These are phyloP conservation scores for Scolecobasidium constrictum DNA, from an alignment of 2,329 filamentous ascomycete species.

Conservation along the genomic window DNA sequence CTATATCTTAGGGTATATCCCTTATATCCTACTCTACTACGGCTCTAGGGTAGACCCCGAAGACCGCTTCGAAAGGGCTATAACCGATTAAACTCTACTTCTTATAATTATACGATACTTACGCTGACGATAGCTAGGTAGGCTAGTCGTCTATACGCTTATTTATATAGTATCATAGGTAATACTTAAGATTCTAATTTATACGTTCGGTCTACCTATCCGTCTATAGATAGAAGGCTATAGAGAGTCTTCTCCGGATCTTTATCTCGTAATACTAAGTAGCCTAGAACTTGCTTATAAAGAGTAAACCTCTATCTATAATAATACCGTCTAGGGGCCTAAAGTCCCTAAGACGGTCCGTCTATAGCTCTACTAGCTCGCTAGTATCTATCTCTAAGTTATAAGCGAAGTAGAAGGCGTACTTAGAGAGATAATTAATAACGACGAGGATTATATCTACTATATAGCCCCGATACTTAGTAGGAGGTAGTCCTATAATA, in stretches of 20 bases:
- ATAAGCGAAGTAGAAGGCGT: constrained; percentile 11
- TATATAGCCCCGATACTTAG: neutral
- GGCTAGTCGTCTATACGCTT: too few relatives aligned
- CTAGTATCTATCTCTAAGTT: constrained; percentile 13
- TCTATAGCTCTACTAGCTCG: neutral
- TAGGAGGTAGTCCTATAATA: constrained; percentile 11
- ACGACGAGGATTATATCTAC: constrained; percentile 15
- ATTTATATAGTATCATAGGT: constrained; percentile 9
- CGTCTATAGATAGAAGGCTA: constrained; percentile 12
- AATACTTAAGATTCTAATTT: constrained; percentile 11
- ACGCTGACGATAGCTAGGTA: too few relatives aligned
- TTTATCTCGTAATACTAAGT: constrained; percentile 6
- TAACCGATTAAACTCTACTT: constrained; percentile 1
- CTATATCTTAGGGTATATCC: neutral
- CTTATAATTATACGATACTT: too few relatives aligned
- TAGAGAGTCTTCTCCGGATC: constrained; percentile 7
- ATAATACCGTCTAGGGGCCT: constrained; percentile 10
- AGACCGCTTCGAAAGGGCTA: neutral
- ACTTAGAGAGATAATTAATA: constrained; percentile 16
- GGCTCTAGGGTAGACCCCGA: neutral
- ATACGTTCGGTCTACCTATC: constrained; percentile 12
- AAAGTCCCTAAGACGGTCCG: neutral
- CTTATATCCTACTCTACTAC: neutral
- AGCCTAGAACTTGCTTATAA: constrained; percentile 11
- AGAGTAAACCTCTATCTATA: constrained; percentile 9